Evolutionary conservation across 2,329 filamentous ascomycete species (phyloP).

Genomic region (Trichoderma sp.): DNA sequence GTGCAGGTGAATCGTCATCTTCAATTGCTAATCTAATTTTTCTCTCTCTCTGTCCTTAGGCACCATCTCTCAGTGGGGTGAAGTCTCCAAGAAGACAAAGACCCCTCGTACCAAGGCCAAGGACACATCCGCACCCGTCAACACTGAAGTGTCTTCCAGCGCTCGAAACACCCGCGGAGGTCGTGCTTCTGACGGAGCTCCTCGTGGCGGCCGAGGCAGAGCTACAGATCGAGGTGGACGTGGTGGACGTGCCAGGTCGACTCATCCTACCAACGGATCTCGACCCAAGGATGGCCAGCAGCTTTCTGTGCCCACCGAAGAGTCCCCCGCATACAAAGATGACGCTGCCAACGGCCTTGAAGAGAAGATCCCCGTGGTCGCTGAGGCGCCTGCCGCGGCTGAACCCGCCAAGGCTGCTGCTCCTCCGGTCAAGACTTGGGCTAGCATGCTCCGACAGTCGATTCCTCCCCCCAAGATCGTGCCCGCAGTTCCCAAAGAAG

Average conservation of each 20-base stretch:
- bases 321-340: slow-evolving; percentile 58
- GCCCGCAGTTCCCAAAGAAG: slow-evolving; percentile 55
- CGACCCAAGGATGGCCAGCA: slow-evolving; percentile 57
- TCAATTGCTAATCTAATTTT: slow-evolving; percentile 27
- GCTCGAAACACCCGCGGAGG: slow-evolving; percentile 59
- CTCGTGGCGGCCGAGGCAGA: slow-evolving; percentile 57
- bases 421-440: slow-evolving; percentile 64
- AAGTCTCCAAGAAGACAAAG: slow-evolving; percentile 81
- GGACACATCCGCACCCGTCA: slow-evolving; percentile 57
- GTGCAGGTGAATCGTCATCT: not conserved
- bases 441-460: slow-evolving; percentile 70
- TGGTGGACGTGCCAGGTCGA: slow-evolving; percentile 64
- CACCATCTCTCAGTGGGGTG: slow-evolving; percentile 78
- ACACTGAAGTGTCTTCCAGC: slow-evolving; percentile 47
- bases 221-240: slow-evolving; percentile 64
- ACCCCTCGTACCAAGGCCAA: slow-evolving; percentile 73
- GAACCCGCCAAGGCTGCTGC: slow-evolving; percentile 45
- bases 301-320: slow-evolving; percentile 68
- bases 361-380: slow-evolving; percentile 38
- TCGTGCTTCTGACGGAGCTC: slow-evolving; percentile 62
- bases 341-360: slow-evolving; percentile 42
- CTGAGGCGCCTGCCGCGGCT: slow-evolving; percentile 39
- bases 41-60: slow-evolving; percentile 50
- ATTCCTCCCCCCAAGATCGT: slow-evolving; percentile 56
- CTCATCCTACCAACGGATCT: slow-evolving; percentile 61